A percentile compares a stretch with the other conserved stretches of the same genome.
Conservation (phyloP, 352 stramenopile genomes). For the Phytophthora cactorum region DNA sequence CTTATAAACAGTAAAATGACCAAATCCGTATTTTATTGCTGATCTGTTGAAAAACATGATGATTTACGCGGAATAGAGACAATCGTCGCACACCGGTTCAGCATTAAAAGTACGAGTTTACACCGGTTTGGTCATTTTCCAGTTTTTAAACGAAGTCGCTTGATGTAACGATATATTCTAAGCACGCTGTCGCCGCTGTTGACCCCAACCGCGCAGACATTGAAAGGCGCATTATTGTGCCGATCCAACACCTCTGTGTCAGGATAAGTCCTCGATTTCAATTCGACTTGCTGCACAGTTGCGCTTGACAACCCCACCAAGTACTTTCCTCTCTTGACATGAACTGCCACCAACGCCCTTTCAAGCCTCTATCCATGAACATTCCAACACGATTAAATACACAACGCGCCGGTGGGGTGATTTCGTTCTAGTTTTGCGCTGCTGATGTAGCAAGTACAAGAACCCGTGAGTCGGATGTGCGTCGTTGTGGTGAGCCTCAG, state of each 20-base stretch:
- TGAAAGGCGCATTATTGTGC: no score
- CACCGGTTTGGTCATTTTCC: no score
- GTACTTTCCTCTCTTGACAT: background rate
- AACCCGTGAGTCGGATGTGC: background rate
- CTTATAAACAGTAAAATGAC: no score
- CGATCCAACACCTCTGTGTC: background rate
- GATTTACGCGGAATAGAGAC: no score
- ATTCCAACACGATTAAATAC: background rate
- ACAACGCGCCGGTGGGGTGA: background rate
- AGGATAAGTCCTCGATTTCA: background rate
- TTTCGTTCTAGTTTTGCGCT: background rate
- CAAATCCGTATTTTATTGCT: no score
- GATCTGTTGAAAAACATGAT: no score
- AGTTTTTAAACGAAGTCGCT: no score
- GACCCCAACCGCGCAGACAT: no score
- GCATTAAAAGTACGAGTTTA: no score
- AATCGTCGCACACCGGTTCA: no score
- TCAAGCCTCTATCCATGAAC: background rate
- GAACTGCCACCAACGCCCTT: background rate
- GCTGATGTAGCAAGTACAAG: background rate
- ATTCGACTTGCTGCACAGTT: background rate
- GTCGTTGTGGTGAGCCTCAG: background rate
- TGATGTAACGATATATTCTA: no score
- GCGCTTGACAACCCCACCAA: background rate
- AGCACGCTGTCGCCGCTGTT: no score